Evolutionary conservation across 2,329 filamentous ascomycete species (phyloP).

Genomic region (Colletotrichum scovillei): DNA sequence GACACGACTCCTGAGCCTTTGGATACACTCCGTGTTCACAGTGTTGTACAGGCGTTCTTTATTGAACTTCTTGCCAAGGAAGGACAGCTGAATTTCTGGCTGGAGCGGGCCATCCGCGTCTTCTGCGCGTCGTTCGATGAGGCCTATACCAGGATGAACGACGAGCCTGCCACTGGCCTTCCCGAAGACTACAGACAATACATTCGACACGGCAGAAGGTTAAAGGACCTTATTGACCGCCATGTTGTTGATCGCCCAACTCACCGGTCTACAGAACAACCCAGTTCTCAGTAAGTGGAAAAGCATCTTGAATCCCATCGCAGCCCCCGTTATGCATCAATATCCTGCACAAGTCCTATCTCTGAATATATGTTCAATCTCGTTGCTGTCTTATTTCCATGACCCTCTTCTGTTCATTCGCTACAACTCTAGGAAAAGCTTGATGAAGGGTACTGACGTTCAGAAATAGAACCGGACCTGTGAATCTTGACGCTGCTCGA

Average conservation of each 20-base stretch:
- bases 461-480: slow-evolving; percentile 40
- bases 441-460: not conserved
- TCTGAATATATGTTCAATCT: not conserved
- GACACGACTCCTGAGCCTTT: slow-evolving; percentile 50
- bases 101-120: slow-evolving; percentile 58
- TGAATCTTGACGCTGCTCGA: slow-evolving; percentile 44
- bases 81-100: slow-evolving; percentile 57
- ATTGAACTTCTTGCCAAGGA: slow-evolving; percentile 57
- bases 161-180: slow-evolving; percentile 50
- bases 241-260: slow-evolving; percentile 42
- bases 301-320: not conserved
- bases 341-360: not conserved
- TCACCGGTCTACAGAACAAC: not conserved
- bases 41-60: slow-evolving; percentile 65
- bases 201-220: slow-evolving; percentile 60
- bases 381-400: not conserved
- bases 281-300: not conserved
- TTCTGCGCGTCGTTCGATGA: slow-evolving; percentile 62
- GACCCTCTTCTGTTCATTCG: not conserved
- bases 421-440: not conserved
- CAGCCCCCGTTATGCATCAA: not conserved
- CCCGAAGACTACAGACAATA: slow-evolving; percentile 66
- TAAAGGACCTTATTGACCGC: slow-evolving; percentile 56
- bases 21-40: slow-evolving; percentile 62
- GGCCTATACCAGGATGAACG: slow-evolving; percentile 56